A percentile compares a stretch with the other conserved stretches of the same genome.
Evolutionary conservation across 345 rosid genomes (phyloP).

Genomic region (Bruguiera sexangula): DNA sequence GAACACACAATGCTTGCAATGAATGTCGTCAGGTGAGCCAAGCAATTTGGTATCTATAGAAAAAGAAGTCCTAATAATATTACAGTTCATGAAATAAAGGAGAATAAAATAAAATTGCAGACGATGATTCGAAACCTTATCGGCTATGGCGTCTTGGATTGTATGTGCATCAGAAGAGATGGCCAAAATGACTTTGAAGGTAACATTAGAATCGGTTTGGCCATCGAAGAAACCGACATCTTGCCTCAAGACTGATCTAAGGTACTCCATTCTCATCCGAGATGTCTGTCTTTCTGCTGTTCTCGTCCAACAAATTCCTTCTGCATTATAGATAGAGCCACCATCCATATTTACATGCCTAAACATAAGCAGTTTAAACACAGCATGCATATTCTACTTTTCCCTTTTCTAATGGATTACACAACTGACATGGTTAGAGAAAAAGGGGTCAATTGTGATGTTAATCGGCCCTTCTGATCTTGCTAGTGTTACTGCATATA

Average conservation of each 20-base stretch:
- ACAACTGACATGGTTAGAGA: too few species aligned
- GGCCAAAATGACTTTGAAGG: constrained; percentile 41
- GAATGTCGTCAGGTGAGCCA: constrained; percentile 42
- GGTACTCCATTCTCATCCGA: constrained; percentile 43
- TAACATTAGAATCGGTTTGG: constrained; percentile 34
- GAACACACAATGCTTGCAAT: constrained; percentile 32
- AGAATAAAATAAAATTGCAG: not conserved
- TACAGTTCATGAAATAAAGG: not conserved
- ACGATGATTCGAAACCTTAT: constrained; percentile 30
- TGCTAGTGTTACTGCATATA: too few species aligned
- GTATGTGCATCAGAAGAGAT: constrained; percentile 45
- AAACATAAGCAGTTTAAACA: not conserved
- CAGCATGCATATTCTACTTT: too few species aligned
- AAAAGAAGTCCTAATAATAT: not conserved
- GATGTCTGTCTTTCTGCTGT: constrained; percentile 54
- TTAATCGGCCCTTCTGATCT: too few species aligned
- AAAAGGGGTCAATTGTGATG: too few species aligned
- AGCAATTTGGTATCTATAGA: constrained; percentile 41
- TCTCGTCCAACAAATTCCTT: constrained; percentile 57
- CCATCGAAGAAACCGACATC: constrained; percentile 51
- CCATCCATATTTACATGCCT: not conserved
- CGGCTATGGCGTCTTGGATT: constrained; percentile 47
- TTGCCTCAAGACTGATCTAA: constrained; percentile 43
- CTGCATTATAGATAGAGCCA: constrained; percentile 16
- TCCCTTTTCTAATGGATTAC: too few species aligned